A percentile compares a stretch with the other conserved stretches of the same genome.
These are phyloP conservation scores for Ophiocordyceps unilateralis DNA, from an alignment of 2,329 filamentous ascomycete species.

Conservation along the genomic window DNA sequence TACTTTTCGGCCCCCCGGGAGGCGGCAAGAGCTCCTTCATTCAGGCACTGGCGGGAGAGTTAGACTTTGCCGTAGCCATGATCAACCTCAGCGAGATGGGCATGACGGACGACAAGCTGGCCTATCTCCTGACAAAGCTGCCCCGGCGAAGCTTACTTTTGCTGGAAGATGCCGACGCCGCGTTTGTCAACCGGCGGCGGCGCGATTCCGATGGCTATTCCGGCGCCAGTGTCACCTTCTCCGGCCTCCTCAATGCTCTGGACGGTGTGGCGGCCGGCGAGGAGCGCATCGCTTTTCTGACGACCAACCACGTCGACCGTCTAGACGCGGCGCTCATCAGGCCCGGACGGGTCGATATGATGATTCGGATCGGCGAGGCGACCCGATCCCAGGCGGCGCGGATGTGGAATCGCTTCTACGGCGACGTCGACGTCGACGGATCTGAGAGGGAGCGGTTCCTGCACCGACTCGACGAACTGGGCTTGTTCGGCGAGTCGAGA, in stretches of 20 bases:
- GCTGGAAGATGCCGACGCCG: slow-evolving; percentile 81
- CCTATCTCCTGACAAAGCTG: slow-evolving; percentile 70
- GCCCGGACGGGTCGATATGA: slow-evolving; percentile 88
- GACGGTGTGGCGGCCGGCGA: slow-evolving; percentile 92
- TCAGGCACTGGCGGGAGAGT: slow-evolving; percentile 78
- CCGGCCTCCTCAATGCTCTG: slow-evolving; percentile 66
- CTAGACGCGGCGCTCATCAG: slow-evolving; percentile 79
- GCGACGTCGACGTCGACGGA: slow-evolving; percentile 53
- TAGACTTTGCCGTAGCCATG: slow-evolving; percentile 86
- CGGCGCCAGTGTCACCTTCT: slow-evolving; percentile 85
- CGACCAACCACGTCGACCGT: slow-evolving; percentile 83
- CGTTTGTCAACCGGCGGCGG: slow-evolving; percentile 67
- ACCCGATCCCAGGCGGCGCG: slow-evolving; percentile 66
- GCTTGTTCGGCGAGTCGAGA: slow-evolving; percentile 44
- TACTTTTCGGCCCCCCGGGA: slow-evolving; percentile 76
- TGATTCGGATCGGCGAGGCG: slow-evolving; percentile 74
- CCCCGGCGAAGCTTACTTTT: slow-evolving; percentile 69
- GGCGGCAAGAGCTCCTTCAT: slow-evolving; percentile 95
- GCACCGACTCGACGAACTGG: slow-evolving; percentile 47
- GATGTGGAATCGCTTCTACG: slow-evolving; percentile 94
- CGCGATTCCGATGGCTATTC: slow-evolving; percentile 68
- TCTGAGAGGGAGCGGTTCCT: slow-evolving; percentile 53
- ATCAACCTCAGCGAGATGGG: slow-evolving; percentile 81
- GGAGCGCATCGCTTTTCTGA: slow-evolving; percentile 84
- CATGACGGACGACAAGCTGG: slow-evolving; percentile 76